Conservation (phyloP, 495 filamentous ascomycete species). For the Podospora australis region DNA sequence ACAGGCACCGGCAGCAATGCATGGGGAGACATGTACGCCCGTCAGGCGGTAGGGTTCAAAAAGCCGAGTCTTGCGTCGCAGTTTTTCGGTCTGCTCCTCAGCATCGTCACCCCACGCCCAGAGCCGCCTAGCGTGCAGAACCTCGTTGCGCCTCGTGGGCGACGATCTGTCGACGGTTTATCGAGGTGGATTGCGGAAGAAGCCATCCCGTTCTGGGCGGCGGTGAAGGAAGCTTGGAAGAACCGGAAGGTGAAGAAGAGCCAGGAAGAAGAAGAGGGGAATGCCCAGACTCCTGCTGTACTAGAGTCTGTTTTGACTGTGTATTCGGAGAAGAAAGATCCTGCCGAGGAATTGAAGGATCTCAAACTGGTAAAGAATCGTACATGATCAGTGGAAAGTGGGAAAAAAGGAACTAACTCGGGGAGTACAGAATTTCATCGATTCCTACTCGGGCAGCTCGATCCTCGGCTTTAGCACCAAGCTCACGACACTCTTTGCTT, state of each 20-base stretch:
- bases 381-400: too few species aligned
- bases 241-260: background rate
- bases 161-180: slow-evolving; percentile 7
- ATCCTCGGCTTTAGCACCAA: slow-evolving; percentile 8
- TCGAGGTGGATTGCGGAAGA: slow-evolving; percentile 14
- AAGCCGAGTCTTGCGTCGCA: background rate
- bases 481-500: slow-evolving; percentile 12
- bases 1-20: background rate
- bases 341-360: background rate
- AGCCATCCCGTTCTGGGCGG: slow-evolving; percentile 1
- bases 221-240: background rate
- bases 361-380: background rate
- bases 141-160: background rate
- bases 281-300: too few species aligned
- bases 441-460: background rate
- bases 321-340: background rate
- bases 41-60: too few species aligned
- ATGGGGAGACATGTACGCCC: background rate
- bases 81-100: background rate
- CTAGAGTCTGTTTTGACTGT: background rate
- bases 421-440: background rate
- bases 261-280: too few species aligned
- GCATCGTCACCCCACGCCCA: background rate
- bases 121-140: background rate
- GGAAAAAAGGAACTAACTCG: background rate